Conservation (phyloP, 257 asterid species). For the Capsicum pubescens region DNA sequence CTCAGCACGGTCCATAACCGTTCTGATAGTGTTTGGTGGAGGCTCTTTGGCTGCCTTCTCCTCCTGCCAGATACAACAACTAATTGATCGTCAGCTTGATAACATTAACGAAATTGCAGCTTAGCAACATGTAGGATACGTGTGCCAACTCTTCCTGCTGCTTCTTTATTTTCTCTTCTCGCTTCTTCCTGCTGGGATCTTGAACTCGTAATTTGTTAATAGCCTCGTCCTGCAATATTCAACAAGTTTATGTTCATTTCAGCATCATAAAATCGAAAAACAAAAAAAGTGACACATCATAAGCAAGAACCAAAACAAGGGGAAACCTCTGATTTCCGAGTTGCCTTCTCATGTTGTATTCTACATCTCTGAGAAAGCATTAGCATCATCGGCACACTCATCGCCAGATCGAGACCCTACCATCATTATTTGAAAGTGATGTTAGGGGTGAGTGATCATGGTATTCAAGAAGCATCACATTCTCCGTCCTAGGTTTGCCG, state of each 20-base stretch:
- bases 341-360: slow-evolving; percentile 51
- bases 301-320: slow-evolving; percentile 3
- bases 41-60: slow-evolving; percentile 66
- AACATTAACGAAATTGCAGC: not conserved
- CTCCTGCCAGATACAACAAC: slow-evolving; percentile 41
- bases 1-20: slow-evolving; percentile 73
- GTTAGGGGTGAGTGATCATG: slow-evolving; percentile 56
- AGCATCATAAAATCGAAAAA: not conserved
- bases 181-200: slow-evolving; percentile 90
- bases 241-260: not conserved
- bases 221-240: slow-evolving; percentile 55
- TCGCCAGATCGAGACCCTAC: slow-evolving; percentile 62
- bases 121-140: slow-evolving; percentile 45
- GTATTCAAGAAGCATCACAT: slow-evolving; percentile 43
- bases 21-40: slow-evolving; percentile 70
- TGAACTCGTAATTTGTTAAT: slow-evolving; percentile 90
- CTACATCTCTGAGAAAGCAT: slow-evolving; percentile 56
- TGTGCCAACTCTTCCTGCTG: slow-evolving; percentile 90
- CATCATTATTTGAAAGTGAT: slow-evolving; percentile 60
- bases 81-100: slow-evolving; percentile 15
- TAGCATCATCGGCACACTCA: slow-evolving; percentile 61
- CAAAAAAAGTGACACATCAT: not conserved
- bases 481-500: slow-evolving; percentile 71
- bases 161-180: slow-evolving; percentile 85
- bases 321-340: slow-evolving; percentile 49